phyloP scores from a whole-genome alignment of 805 yeast species.

The Scheffersomyces stipitis region DNA sequence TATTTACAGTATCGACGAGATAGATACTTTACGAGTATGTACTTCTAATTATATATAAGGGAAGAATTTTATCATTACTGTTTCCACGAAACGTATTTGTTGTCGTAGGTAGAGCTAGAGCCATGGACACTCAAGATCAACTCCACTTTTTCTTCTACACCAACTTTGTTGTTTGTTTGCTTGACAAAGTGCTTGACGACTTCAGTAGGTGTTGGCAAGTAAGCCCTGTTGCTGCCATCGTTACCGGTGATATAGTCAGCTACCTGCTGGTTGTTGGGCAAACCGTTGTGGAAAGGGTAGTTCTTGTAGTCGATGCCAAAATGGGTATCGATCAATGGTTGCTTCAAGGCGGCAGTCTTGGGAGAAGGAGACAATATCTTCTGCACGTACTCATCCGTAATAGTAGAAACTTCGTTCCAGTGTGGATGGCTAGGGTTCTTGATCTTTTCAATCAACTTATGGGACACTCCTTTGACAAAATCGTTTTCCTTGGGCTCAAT shows the following conservation, averaged over 20 bases:
- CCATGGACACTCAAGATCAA: slow-evolving; percentile 61
- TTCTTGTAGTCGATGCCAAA: slow-evolving; percentile 38
- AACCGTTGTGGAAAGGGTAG: slow-evolving; percentile 70
- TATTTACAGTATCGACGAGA: too few species aligned
- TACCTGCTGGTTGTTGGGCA: slow-evolving; percentile 72
- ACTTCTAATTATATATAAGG: too few species aligned
- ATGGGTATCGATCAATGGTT: slow-evolving; percentile 39
- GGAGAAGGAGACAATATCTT: slow-evolving; percentile 19
- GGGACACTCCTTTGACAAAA: slow-evolving; percentile 67
- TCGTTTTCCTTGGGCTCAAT: slow-evolving; percentile 50
- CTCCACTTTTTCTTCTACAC: slow-evolving; percentile 60
- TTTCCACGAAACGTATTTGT: slow-evolving; percentile 46
- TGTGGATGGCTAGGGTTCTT: slow-evolving; percentile 48
- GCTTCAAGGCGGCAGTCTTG: slow-evolving; percentile 24
- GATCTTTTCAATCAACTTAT: slow-evolving; percentile 62
- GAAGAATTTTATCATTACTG: too few species aligned
- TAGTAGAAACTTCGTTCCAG: slow-evolving; percentile 36
- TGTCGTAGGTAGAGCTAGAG: slow-evolving; percentile 37
- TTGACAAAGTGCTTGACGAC: slow-evolving; percentile 61
- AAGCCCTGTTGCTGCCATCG: slow-evolving; percentile 62
- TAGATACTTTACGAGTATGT: too few species aligned
- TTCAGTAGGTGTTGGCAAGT: slow-evolving; percentile 67
- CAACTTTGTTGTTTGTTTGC: slow-evolving; percentile 52
- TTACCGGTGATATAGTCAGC: slow-evolving; percentile 67
- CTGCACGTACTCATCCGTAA: slow-evolving; percentile 16